A percentile compares a stretch with the other conserved stretches of the same genome.
Conservation (phyloP, 2,329 filamentous ascomycete genomes). For the Epichloe aotearoae region DNA sequence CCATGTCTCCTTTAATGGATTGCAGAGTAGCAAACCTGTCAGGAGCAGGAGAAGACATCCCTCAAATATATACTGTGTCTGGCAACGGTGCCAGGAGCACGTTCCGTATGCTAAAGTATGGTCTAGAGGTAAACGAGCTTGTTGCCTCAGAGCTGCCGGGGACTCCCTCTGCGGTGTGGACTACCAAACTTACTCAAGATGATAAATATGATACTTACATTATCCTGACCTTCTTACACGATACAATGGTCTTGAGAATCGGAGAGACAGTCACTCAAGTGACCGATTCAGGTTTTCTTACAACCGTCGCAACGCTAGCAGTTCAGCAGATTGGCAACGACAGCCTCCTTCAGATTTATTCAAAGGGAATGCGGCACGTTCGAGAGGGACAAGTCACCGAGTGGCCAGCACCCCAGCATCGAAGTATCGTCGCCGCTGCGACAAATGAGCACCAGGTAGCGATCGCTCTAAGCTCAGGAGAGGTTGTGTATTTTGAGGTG, state of each 20-base stretch:
- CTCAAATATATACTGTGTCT: conserved; percentile 88
- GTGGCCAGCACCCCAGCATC: conserved; percentile 85
- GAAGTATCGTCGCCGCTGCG: conserved; percentile 86
- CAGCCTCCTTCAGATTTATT: conserved; percentile 84
- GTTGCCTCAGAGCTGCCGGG: conserved; percentile 87
- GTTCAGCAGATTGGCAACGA: conserved; percentile 91
- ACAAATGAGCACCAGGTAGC: conserved; percentile 93
- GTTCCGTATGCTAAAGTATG: conserved; percentile 86
- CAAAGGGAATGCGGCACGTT: conserved; percentile 87
- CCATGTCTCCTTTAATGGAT: conserved; percentile 82
- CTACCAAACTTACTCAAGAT: conserved; percentile 67
- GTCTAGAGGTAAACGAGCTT: conserved; percentile 83
- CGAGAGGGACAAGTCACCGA: conserved; percentile 69
- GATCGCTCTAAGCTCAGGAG: conserved; percentile 84
- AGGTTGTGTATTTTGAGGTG: conserved; percentile 97
- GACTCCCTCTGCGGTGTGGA: conserved; percentile 88
- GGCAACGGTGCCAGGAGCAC: conserved; percentile 80
- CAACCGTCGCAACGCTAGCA: conserved; percentile 75
- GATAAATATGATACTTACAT: conserved; percentile 92
- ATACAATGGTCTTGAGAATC: conserved; percentile 87
- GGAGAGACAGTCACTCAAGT: conserved; percentile 96
- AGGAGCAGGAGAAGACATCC: conserved; percentile 71
- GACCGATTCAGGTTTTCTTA: conserved; percentile 81
- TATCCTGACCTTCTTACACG: conserved; percentile 81
- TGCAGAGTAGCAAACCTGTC: conserved; percentile 76